Evolutionary conservation across 1,284 basidiomycete species (phyloP).

Genomic region (Boletus semigastroideus): DNA sequence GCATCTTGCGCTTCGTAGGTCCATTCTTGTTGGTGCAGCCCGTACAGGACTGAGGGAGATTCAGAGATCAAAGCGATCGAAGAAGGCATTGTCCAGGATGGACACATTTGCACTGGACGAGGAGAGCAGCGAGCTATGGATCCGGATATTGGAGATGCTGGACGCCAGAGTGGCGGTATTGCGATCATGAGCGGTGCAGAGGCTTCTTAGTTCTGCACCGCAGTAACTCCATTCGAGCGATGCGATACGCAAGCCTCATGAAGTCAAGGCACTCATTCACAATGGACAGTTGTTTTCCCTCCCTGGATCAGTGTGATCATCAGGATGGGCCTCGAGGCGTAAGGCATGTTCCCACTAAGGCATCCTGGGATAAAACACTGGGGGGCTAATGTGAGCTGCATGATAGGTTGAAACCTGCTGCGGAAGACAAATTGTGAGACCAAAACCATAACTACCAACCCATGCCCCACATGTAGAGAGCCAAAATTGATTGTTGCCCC

Average conservation of each 20-base stretch:
- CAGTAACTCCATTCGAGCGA: not conserved
- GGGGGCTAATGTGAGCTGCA: not conserved
- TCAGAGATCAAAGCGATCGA: conserved; percentile 33
- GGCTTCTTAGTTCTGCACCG: conserved; percentile 1
- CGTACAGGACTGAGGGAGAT: conserved; percentile 1
- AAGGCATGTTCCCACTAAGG: not conserved
- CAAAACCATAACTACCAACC: too few species aligned
- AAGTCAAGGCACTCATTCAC: not conserved
- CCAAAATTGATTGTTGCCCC: too few species aligned
- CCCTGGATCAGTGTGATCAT: too few species aligned
- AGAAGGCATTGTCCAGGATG: conserved; percentile 20
- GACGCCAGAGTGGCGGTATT: not conserved
- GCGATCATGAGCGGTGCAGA: not conserved
- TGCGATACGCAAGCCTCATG: not conserved
- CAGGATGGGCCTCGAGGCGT: not conserved
- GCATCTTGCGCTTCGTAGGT: conserved; percentile 38
- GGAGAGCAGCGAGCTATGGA: not conserved
- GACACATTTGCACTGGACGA: conserved; percentile 4
- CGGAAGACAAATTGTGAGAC: not conserved
- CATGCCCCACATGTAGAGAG: too few species aligned
- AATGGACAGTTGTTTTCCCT: not conserved
- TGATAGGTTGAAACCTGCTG: not conserved
- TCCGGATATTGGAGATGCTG: not conserved
- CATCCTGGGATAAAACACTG: not conserved
- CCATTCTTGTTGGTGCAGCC: not conserved